These are phyloP conservation scores for Plasmodium vivax DNA, from an alignment of 169 alveolate genomes.

Conservation along the genomic window DNA sequence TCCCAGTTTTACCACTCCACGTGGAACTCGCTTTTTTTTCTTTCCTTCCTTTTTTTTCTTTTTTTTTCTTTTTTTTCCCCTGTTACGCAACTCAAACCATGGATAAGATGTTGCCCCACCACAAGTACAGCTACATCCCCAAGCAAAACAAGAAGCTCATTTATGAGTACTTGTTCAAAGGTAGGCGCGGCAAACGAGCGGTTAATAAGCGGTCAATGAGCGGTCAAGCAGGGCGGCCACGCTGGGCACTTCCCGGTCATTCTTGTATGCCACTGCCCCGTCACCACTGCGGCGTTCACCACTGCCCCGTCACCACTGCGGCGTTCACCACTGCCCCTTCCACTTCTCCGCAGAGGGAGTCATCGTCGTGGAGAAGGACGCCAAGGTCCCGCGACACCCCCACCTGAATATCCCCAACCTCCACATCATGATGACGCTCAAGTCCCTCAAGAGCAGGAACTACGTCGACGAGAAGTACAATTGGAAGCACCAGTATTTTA, in stretches of 20 bases:
- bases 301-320: neutral
- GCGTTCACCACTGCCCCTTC: slow-evolving; percentile 4
- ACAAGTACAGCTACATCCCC: slow-evolving; percentile 85
- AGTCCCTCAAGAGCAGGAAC: slow-evolving; percentile 89
- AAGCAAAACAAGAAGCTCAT: slow-evolving; percentile 82
- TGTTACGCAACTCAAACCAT: neutral
- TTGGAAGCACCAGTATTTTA: slow-evolving; percentile 92
- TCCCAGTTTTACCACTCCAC: neutral
- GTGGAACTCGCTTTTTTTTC: neutral
- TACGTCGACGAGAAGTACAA: slow-evolving; percentile 92
- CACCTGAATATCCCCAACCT: slow-evolving; percentile 90
- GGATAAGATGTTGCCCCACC: slow-evolving; percentile 67
- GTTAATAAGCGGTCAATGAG: no score
- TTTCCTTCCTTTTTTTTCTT: no score
- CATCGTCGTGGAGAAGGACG: slow-evolving; percentile 89
- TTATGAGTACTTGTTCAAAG: slow-evolving; percentile 84
- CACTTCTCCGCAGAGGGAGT: slow-evolving; percentile 87
- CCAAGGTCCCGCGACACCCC: slow-evolving; percentile 88
- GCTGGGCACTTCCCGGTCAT: neutral
- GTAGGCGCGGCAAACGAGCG: slow-evolving; percentile 37
- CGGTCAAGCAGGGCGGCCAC: no score
- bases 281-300: neutral
- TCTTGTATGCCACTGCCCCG: neutral
- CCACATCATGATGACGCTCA: slow-evolving; percentile 92
- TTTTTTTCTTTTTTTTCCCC: neutral